Percentiles rank a stretch among this genome's conserved stretches.
Conservation (phyloP, 805 yeast species). For the Suhomyces pyralidae region DNA sequence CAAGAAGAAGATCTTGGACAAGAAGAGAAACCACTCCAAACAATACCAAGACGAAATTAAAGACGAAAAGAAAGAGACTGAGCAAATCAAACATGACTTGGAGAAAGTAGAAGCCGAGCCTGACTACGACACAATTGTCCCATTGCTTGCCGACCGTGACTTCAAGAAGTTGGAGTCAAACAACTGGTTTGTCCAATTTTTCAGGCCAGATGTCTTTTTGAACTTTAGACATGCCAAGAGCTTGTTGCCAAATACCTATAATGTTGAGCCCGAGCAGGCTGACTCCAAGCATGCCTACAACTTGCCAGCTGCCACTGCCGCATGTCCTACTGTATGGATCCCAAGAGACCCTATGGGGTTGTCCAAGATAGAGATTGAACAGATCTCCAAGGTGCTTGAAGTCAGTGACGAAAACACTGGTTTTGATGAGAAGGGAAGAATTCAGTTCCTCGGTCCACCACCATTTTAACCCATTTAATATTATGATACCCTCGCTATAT, state of each 20-base stretch:
- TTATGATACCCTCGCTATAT: neutral
- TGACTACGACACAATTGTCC: conserved; percentile 33
- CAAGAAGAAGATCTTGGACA: conserved; percentile 27
- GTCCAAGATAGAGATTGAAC: conserved; percentile 56
- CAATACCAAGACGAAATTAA: conserved; percentile 4
- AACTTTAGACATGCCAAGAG: conserved; percentile 37
- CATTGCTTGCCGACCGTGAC: conserved; percentile 70
- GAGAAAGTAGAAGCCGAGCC: conserved; percentile 2
- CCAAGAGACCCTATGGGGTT: conserved; percentile 88
- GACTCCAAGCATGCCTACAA: conserved; percentile 66
- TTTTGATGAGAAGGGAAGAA: conserved; percentile 39
- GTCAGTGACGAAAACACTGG: conserved; percentile 68
- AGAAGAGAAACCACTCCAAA: conserved; percentile 7
- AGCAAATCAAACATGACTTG: conserved; percentile 17
- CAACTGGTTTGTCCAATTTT: conserved; percentile 50
- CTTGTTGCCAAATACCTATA: conserved; percentile 34
- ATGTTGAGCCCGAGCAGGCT: conserved; percentile 37
- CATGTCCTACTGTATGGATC: conserved; percentile 83
- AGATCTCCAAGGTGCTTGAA: conserved; percentile 52
- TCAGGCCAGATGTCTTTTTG: conserved; percentile 59
- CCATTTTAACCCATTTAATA: conserved; percentile 16
- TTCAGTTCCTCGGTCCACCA: conserved; percentile 31
- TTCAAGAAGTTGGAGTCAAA: conserved; percentile 28
- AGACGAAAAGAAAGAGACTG: conserved; percentile 18
- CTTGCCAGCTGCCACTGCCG: conserved; percentile 67